Evolutionary conservation across 2,329 filamentous ascomycete species (phyloP), one percentile per base, ranked within the genome.

Genomic region (Claviceps maximensis): DNA sequence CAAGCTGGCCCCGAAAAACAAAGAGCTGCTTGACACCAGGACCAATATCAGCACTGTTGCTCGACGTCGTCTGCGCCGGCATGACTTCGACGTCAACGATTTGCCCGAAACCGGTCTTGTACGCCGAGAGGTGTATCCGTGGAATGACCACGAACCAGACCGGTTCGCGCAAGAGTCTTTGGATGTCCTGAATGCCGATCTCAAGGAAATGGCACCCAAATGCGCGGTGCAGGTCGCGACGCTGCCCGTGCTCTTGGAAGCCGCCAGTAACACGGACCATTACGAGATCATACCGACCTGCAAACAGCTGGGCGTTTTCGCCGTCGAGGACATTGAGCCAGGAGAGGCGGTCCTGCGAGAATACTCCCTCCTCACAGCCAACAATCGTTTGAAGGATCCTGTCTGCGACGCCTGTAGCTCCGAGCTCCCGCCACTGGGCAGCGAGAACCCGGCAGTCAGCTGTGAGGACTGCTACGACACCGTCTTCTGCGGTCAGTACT

Each of bases 351-450:
- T 96, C 2, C 76, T 98, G 31, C 74, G 80, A 48, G 93, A 98
- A 64, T 87, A 85, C 56, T 93, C 89, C 9, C 77, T 95, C 8
- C 73, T 98, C 42, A 95, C 90, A 2, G 90, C 88, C 47, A 93
- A 91, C 60, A 93, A 93, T 64, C 83, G 89, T 31, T 78, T 93
- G 13, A 89, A 94, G 64, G 89, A 95, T 57, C 77, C 86, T 4
- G 78, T 91, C 31, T 97, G 91, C 67, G 91, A 97, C 67, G 89
- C 89, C 15, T 97, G 91, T 67, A 89, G 89, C 61, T 76, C 78
- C 8, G 79, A 81, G 25, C 76, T 94, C 6, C 87, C 86, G 0
- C 75, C 76, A 0, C 70, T 87, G 27, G 71, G 70, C 29, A 66
- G 67, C 49, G 67, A 76, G 9, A 61, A 71, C 62, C 49, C 68